Conservation (phyloP, 2,329 filamentous ascomycete genomes). For the Anthostomella pinea region DNA sequence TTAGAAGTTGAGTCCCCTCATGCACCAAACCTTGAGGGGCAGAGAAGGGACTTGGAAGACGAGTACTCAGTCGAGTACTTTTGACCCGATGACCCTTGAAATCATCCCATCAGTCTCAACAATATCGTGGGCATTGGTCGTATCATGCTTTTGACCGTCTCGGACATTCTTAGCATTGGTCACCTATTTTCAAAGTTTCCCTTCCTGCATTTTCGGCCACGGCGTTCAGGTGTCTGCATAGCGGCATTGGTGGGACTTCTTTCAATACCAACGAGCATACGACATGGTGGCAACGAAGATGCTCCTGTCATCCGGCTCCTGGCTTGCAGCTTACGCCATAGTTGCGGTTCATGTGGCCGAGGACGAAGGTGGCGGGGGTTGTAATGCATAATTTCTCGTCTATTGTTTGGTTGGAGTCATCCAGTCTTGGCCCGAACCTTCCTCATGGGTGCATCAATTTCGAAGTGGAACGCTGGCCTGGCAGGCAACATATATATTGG, state of each 20-base stretch:
- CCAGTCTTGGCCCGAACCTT: too few relatives aligned
- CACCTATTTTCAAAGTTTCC: conserved; percentile 7
- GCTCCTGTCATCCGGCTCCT: background rate
- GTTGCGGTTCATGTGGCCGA: conserved; percentile 4
- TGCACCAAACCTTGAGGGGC: too few relatives aligned
- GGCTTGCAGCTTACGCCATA: too few relatives aligned
- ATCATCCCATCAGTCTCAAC: too few relatives aligned
- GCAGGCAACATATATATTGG: too few relatives aligned
- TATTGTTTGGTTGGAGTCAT: too few relatives aligned
- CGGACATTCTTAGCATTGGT: conserved; percentile 5
- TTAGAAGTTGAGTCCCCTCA: conserved; percentile 41
- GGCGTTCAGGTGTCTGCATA: conserved; percentile 13
- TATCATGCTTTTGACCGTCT: conserved; percentile 3
- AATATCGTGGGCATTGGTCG: background rate
- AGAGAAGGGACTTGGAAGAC: too few relatives aligned
- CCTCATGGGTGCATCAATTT: too few relatives aligned
- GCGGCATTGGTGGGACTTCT: conserved; percentile 9
- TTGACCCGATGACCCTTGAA: too few relatives aligned
- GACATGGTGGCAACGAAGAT: conserved; percentile 6
- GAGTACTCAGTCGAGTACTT: too few relatives aligned
- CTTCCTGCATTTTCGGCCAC: conserved; percentile 15
- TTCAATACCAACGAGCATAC: conserved; percentile 19
- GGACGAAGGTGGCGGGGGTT: conserved; percentile 7
- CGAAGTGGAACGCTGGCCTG: too few relatives aligned
- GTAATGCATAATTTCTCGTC: conserved; percentile 21